Evolutionary conservation across 495 filamentous ascomycete genomes (phyloP).

Genomic region (Penicillium odoratum): DNA sequence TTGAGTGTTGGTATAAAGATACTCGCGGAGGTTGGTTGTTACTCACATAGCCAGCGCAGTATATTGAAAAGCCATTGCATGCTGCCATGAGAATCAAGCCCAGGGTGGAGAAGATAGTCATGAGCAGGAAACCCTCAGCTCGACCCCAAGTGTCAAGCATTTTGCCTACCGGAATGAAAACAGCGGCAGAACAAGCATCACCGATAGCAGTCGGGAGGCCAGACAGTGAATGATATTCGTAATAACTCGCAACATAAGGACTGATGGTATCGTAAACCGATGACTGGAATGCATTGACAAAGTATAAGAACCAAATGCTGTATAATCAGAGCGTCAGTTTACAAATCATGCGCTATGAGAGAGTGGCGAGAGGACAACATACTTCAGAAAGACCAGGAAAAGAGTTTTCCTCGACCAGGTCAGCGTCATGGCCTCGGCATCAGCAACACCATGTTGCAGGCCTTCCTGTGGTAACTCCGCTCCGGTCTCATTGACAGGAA

Average conservation of each 20-base stretch:
- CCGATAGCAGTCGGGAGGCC: slow-evolving; percentile 32
- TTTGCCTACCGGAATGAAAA: slow-evolving; percentile 63
- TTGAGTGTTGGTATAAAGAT: background rate
- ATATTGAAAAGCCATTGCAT: slow-evolving; percentile 46
- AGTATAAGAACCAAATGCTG: slow-evolving; percentile 40
- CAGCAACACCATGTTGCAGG: slow-evolving; percentile 34
- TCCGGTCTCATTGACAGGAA: slow-evolving; percentile 46
- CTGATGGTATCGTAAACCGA: slow-evolving; percentile 27
- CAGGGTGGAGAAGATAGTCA: slow-evolving; percentile 35
- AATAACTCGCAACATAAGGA: slow-evolving; percentile 35
- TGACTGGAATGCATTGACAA: slow-evolving; percentile 27
- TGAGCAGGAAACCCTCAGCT: slow-evolving; percentile 50
- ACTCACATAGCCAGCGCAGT: slow-evolving; percentile 40
- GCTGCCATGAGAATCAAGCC: slow-evolving; percentile 51
- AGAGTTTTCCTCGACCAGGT: slow-evolving; percentile 35
- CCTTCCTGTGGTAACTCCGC: background rate
- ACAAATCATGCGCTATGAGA: background rate
- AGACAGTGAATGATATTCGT: slow-evolving; percentile 33
- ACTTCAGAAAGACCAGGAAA: slow-evolving; percentile 37
- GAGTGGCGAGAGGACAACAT: slow-evolving; percentile 6
- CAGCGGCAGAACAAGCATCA: slow-evolving; percentile 56
- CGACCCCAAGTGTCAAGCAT: slow-evolving; percentile 65
- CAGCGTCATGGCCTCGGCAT: slow-evolving; percentile 36
- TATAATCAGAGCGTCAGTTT: background rate
- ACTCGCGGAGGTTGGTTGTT: background rate